Base-by-base conservation (phyloP, 805 yeast species). In the Yarrowia sp. region DNA sequence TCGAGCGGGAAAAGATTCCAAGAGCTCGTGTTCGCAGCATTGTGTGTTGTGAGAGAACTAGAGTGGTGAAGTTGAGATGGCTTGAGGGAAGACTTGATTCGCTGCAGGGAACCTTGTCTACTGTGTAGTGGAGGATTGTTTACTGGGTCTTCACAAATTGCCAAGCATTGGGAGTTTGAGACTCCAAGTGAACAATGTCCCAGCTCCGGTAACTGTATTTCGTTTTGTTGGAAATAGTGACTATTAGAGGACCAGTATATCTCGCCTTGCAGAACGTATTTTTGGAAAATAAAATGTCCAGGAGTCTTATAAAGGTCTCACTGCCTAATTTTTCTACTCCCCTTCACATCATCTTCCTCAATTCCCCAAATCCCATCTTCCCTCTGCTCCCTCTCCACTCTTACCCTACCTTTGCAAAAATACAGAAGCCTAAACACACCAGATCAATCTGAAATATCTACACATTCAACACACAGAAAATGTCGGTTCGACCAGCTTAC, bases 401-500 rank as follows among this genome's bases (percentile, higher is more conserved):
- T 58, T 36, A 35, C 62, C 65, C 65, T 61, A 38, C 64, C 64
- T 28, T 52, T 62, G 62, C 56, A 52, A 59, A 48, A 56, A 8
- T 54, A 17, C 46, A n/a, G 22, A 26, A 54, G 46, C 46, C 61
- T 54, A 54, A 51, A 14, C 56, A 16, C 43, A 16, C 33, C 58
- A 51, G 58, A 51, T 51, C 58, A 51, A 19, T 21, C 22, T 48
- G 54, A 48, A 48, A 48, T 48, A 48, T 48, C 54, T 51, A 22
- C 56, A 33, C 30, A 21, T 51, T 22, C 40, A 22, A 51, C 58
- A 54, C 38, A n/a, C 9, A 3, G 30, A 46, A 21, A 44, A 61
- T 61, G 54, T 61, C 56, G 64, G 54, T 46, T 28, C 24, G 38
- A 48, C 64, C 64, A 24, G 38, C 64, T 36, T 44, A 19, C 63